These are phyloP conservation scores for Mycena leptocephala DNA, from an alignment of 768 basidiomycete genomes.

Conservation along the genomic window DNA sequence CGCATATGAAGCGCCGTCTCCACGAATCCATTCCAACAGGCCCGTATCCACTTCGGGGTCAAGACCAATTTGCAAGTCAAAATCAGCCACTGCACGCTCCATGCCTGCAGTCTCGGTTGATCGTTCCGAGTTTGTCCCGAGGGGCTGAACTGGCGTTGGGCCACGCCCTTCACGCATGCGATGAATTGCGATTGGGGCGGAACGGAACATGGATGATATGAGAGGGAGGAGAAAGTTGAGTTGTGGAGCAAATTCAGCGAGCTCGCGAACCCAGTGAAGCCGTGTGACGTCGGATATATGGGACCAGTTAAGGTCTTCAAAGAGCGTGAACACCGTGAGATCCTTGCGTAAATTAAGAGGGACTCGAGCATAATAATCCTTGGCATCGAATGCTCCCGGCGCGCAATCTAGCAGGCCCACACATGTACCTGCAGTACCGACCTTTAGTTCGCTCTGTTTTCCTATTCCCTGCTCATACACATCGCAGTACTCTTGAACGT, in stretches of 20 bases:
- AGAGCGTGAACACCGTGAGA: neutral
- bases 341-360: neutral
- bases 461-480: slow-evolving; percentile 14
- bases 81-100: neutral
- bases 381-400: neutral
- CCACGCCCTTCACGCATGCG: too few species aligned
- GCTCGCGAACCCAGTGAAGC: too few species aligned
- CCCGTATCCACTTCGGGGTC: neutral
- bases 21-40: neutral
- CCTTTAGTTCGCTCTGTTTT: neutral
- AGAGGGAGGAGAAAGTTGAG: too few species aligned
- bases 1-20: slow-evolving; percentile 1
- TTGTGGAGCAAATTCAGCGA: too few species aligned
- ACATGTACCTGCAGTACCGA: neutral
- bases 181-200: too few species aligned
- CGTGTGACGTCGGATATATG: too few species aligned
- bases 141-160: too few species aligned
- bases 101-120: too few species aligned
- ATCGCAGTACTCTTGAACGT: slow-evolving; percentile 34
- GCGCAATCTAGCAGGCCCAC: neutral
- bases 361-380: neutral
- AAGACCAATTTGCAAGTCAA: neutral
- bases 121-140: too few species aligned
- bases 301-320: too few species aligned
- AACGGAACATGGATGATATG: too few species aligned